These are phyloP conservation scores for Dictyostelium intermedium DNA, from an alignment of 78 protist genomes.

Conservation along the genomic window DNA sequence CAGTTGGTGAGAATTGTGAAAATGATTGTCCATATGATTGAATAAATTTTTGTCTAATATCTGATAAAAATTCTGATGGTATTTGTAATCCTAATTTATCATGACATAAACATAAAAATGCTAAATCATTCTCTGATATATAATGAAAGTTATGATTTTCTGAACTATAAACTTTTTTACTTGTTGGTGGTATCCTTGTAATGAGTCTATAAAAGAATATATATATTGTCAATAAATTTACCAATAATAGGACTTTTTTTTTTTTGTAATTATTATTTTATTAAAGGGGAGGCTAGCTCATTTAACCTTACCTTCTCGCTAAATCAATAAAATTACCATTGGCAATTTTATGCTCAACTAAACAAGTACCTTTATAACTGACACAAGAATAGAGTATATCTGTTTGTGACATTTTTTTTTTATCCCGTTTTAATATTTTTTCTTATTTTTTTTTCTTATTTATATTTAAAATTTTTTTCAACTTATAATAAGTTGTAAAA, in stretches of 20 bases:
- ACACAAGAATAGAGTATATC: conserved; percentile 62
- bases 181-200: conserved; percentile 60
- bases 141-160: conserved; percentile 70
- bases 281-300: too few species aligned
- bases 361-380: conserved; percentile 45
- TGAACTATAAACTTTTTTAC: conserved; percentile 54
- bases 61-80: conserved; percentile 66
- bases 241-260: too few species aligned
- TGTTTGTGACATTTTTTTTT: neutral
- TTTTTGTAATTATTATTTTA: too few species aligned
- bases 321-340: conserved; percentile 61
- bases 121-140: conserved; percentile 76
- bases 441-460: neutral
- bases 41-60: conserved; percentile 28
- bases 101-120: conserved; percentile 68
- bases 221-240: too few species aligned
- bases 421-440: too few species aligned
- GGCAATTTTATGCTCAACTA: conserved; percentile 50
- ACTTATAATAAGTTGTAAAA: too few species aligned
- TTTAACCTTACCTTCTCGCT: conserved; percentile 33
- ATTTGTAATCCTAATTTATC: conserved; percentile 61
- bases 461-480: too few species aligned
- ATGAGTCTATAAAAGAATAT: neutral
- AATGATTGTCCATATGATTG: conserved; percentile 35
- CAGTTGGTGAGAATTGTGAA: conserved; percentile 47